Conservation (phyloP, 1,139 yeast species). For the Geotrichum bryndzae region DNA sequence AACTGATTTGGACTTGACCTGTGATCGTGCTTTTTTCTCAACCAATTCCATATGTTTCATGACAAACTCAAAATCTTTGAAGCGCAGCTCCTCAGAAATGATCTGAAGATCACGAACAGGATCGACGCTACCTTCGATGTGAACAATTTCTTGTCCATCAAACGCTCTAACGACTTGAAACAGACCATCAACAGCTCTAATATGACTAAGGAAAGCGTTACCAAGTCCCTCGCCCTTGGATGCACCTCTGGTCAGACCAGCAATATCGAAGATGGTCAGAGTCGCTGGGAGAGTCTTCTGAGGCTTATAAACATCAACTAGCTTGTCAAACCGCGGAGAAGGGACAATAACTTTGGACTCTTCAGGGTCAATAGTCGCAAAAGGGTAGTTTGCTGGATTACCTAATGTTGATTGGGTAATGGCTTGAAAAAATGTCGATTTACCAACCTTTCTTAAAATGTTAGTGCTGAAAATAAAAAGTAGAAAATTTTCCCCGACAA, state of each 20-base stretch:
- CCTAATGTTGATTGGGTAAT: slow-evolving; percentile 83
- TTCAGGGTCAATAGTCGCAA: slow-evolving; percentile 96
- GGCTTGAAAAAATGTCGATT: slow-evolving; percentile 61
- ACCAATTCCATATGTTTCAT: slow-evolving; percentile 80
- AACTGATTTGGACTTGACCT: slow-evolving; percentile 63
- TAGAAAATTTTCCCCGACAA: background rate
- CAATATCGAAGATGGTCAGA: slow-evolving; percentile 88
- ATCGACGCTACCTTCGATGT: slow-evolving; percentile 89
- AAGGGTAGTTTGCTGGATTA: slow-evolving; percentile 94
- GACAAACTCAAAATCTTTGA: slow-evolving; percentile 90
- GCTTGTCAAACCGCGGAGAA: slow-evolving; percentile 71
- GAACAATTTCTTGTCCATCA: slow-evolving; percentile 90
- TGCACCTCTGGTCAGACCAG: slow-evolving; percentile 94
- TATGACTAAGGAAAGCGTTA: slow-evolving; percentile 89
- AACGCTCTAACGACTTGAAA: slow-evolving; percentile 94
- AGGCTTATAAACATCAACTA: slow-evolving; percentile 65
- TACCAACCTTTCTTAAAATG: slow-evolving; percentile 52
- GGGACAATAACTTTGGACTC: slow-evolving; percentile 94
- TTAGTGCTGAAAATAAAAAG: background rate
- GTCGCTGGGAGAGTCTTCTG: slow-evolving; percentile 72
- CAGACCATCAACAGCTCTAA: slow-evolving; percentile 92
- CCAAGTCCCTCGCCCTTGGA: slow-evolving; percentile 96
- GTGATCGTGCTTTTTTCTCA: slow-evolving; percentile 34
- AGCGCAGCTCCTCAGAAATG: slow-evolving; percentile 77
- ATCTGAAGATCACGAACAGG: slow-evolving; percentile 89